Evolutionary conservation across 2,329 filamentous ascomycete species (phyloP).

Genomic region (Metarhizium guizhouense): DNA sequence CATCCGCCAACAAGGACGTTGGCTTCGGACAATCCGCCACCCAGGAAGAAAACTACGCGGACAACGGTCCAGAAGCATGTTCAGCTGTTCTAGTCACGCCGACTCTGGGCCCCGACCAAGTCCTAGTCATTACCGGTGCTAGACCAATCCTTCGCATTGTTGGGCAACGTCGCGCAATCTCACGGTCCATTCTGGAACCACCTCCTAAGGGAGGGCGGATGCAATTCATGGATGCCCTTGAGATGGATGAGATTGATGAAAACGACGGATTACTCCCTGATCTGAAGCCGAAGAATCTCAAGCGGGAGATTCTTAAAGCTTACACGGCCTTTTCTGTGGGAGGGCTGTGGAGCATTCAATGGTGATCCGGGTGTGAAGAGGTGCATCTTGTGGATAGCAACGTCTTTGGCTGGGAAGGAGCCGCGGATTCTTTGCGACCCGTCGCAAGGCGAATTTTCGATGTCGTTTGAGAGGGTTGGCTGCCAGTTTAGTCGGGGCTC

Average conservation of each 20-base stretch:
- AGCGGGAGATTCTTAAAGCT: too few species aligned
- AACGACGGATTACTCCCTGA: too few species aligned
- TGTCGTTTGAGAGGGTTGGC: neutral
- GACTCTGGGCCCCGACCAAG: constrained; percentile 16
- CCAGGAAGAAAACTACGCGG: constrained; percentile 26
- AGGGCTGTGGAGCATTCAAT: constrained; percentile 12
- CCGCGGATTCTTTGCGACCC: constrained; percentile 13
- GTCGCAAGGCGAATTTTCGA: constrained; percentile 4
- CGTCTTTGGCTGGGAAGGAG: constrained; percentile 14
- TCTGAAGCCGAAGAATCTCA: too few species aligned
- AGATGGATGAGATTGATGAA: constrained; percentile 17
- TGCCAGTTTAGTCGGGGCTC: too few species aligned
- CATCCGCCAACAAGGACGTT: constrained; percentile 24
- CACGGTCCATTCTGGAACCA: neutral
- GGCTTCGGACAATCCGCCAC: constrained; percentile 28
- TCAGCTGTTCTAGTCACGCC: constrained; percentile 24
- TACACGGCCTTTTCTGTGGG: too few species aligned
- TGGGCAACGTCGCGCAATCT: constrained; percentile 11
- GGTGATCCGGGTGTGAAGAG: constrained; percentile 23
- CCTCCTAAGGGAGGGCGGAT: constrained; percentile 17
- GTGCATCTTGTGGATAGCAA: constrained; percentile 22
- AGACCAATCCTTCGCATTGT: constrained; percentile 19
- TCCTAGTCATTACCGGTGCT: constrained; percentile 18
- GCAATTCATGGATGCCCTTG: constrained; percentile 28
- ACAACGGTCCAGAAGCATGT: constrained; percentile 23